These are phyloP conservation scores for Talaromyces sp. DNA, from an alignment of 2,329 filamentous ascomycete genomes.

Conservation along the genomic window DNA sequence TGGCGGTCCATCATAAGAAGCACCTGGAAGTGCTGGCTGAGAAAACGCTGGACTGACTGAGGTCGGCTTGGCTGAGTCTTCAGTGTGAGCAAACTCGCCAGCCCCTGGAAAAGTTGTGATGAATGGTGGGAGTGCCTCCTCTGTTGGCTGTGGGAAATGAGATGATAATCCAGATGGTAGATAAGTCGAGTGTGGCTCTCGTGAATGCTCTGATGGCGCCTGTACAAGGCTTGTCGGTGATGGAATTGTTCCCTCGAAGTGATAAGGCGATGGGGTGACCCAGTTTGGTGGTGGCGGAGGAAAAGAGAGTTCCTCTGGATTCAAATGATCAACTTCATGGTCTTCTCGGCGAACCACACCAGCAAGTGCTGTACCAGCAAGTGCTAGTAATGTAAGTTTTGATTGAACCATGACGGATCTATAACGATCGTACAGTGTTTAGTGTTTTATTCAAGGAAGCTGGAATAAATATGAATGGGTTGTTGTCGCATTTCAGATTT, in stretches of 20 bases:
- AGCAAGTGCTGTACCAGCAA: slow-evolving; percentile 12
- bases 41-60: not conserved
- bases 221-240: not conserved
- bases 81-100: slow-evolving; percentile 5
- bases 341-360: slow-evolving; percentile 14
- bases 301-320: not conserved
- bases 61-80: not conserved
- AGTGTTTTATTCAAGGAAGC: not conserved
- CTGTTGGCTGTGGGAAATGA: not conserved
- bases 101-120: not conserved
- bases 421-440: not conserved
- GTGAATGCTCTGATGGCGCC: not conserved
- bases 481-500: not conserved
- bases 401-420: slow-evolving; percentile 9
- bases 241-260: not conserved
- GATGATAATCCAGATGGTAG: not conserved
- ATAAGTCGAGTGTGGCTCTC: not conserved
- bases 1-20: not conserved
- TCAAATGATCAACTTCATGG: not conserved
- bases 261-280: not conserved
- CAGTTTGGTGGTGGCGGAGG: not conserved
- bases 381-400: slow-evolving; percentile 12
- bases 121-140: not conserved
- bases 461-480: not conserved
- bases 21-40: not conserved